These are phyloP conservation scores for Rosa lucieae DNA, from an alignment of 306 rosid species.

Conservation along the genomic window DNA sequence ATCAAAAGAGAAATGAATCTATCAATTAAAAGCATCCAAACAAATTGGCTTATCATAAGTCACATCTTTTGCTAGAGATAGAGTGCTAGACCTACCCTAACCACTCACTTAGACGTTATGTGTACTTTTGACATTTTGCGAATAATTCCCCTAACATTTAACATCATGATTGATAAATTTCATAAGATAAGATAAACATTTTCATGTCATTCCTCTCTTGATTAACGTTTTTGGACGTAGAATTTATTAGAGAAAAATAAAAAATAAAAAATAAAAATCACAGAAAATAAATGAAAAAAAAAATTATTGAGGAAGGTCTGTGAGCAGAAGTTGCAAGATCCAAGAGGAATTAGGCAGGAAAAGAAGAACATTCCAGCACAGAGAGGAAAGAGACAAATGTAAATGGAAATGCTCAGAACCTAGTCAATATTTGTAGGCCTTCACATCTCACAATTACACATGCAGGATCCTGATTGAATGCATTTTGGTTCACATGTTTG, in stretches of 20 bases:
- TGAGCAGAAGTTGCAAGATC: constrained; percentile 1
- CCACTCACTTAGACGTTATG: no score
- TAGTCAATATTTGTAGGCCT: constrained; percentile 32
- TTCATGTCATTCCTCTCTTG: background rate
- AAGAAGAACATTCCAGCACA: constrained; percentile 56
- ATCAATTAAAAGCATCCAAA: no score
- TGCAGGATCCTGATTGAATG: constrained; percentile 54
- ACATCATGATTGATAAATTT: no score
- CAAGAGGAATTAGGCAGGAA: constrained; percentile 6
- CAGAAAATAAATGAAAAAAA: background rate
- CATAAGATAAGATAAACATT: no score
- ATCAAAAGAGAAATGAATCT: no score
- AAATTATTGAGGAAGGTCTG: background rate
- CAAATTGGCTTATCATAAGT: no score
- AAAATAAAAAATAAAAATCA: background rate
- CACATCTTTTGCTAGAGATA: no score
- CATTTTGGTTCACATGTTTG: constrained; percentile 49
- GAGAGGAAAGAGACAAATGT: constrained; percentile 25
- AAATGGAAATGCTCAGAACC: constrained; percentile 35
- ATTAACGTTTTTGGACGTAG: no score
- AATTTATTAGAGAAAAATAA: background rate
- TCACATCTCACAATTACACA: constrained; percentile 33
- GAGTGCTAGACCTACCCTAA: no score
- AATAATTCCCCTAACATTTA: no score
- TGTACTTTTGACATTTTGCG: no score